Evolutionary conservation across 306 rosid species (phyloP), one percentile per base, ranked within the genome.

Genomic region (Spatholobus suberectus): DNA sequence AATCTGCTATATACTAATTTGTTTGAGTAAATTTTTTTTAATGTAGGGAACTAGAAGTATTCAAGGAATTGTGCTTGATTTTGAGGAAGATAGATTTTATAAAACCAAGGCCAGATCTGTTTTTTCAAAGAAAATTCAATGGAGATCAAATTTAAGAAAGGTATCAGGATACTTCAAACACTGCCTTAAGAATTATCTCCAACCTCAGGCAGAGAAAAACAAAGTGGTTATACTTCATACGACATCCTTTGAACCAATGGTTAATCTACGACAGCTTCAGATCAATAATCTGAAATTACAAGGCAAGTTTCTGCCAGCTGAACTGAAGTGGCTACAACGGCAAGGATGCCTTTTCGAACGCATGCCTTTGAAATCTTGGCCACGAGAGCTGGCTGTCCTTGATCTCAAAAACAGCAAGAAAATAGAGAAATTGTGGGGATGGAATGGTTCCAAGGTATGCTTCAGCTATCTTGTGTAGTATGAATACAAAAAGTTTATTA

Each of bases 251-350:
- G 74, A 81, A 82, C 74, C 79, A 78, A 87, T 91, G 94, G 79
- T 43, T 52, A 82, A 76, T 6, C 76, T 90, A 70, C 75, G 88
- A 75, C 74, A 85, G 70, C 97, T 92, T 66, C 89, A 90, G 83
- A 89, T 91, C 61, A 89, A 92, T 76, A 18, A 88, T 78, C 41
- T 79, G 80, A 77, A 83, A 67, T 67, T 90, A 82, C 80, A 84
- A 84, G 97, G 97, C 3, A 61, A 65, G 57, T 68, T 75, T 38
- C 87, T 92, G 46, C 95, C 97, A 5, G 69, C 76, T n/a, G 76
- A 66, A 55, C 61, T 92, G 81, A 92, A 81, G 86, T 92, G 93
- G 95, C 78, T 92, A 49, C 90, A 92, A 58, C 90, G 95, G 97
- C 89, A 75, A 80, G 89, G 75, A 14, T 90, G 97, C 73, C 89